phyloP scores from a whole-genome alignment of 1,139 yeast genomes.

The Zygotorulaspora mrakii region DNA sequence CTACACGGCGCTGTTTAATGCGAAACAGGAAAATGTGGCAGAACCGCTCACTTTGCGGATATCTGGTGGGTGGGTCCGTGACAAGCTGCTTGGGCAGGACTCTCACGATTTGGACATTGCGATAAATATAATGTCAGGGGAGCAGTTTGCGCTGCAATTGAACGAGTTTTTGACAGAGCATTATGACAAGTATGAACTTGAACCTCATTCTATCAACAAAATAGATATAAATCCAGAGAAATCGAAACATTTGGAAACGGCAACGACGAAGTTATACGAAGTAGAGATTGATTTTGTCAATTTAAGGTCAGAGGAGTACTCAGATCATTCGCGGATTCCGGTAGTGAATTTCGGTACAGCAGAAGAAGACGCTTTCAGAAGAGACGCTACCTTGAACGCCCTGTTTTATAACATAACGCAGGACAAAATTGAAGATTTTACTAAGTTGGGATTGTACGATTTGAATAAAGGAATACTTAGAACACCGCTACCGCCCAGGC shows the following conservation, averaged over 20 bases:
- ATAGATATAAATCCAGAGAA: constrained; percentile 92
- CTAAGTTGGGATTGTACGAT: constrained; percentile 71
- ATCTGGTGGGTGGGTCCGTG: constrained; percentile 99
- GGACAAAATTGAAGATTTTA: constrained; percentile 73
- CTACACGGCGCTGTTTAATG: constrained; percentile 26
- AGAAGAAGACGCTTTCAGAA: constrained; percentile 79
- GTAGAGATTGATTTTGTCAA: constrained; percentile 90
- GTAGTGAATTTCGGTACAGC: constrained; percentile 76
- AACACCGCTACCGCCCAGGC: constrained; percentile 80
- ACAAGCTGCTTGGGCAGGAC: constrained; percentile 72
- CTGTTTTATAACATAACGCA: constrained; percentile 76
- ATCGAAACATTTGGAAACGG: constrained; percentile 93
- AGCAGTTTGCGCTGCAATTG: constrained; percentile 70
- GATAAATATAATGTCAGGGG: constrained; percentile 77
- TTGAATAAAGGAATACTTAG: constrained; percentile 64
- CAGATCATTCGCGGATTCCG: constrained; percentile 81
- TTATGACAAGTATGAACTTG: constrained; percentile 42
- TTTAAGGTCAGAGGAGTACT: constrained; percentile 79
- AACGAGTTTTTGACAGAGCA: constrained; percentile 47
- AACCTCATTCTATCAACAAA: constrained; percentile 58
- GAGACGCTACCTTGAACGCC: constrained; percentile 95
- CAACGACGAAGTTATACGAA: constrained; percentile 81
- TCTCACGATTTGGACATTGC: constrained; percentile 93
- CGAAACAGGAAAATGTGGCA: constrained; percentile 5
- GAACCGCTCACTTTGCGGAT: constrained; percentile 58